These are phyloP conservation scores for Elaphomyces granulatus DNA, from an alignment of 495 filamentous ascomycete species.

Conservation along the genomic window DNA sequence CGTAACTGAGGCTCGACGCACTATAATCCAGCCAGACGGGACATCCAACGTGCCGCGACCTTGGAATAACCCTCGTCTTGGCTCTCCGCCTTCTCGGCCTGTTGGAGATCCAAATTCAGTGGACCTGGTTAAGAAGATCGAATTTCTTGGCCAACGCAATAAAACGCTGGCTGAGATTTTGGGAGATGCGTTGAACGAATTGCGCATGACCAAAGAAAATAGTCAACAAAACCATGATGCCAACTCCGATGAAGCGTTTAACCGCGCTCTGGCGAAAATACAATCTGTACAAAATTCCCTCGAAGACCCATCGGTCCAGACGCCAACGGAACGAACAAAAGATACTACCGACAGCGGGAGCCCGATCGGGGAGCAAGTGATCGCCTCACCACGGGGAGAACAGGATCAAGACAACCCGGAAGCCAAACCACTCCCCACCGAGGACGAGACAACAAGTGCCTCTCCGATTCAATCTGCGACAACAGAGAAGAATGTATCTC, in stretches of 20 bases:
- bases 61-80: constrained; percentile 8
- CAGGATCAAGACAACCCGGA: neutral
- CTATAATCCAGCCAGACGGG: constrained; percentile 25
- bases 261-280: constrained; percentile 53
- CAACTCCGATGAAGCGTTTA: constrained; percentile 32
- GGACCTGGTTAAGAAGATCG: constrained; percentile 22
- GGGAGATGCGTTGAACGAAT: constrained; percentile 50
- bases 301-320: constrained; percentile 44
- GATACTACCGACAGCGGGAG: constrained; percentile 5
- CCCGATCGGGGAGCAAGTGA: neutral
- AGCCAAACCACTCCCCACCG: constrained; percentile 11
- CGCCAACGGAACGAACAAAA: constrained; percentile 28
- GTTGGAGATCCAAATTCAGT: constrained; percentile 2
- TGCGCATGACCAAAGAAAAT: constrained; percentile 35
- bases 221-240: constrained; percentile 25
- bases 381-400: neutral
- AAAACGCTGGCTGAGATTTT: constrained; percentile 57
- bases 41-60: constrained; percentile 12
- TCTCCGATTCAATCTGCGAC: neutral
- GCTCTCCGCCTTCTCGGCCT: neutral
- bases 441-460: constrained; percentile 2
- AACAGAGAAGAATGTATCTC: neutral
- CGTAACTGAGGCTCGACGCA: constrained; percentile 64
- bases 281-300: constrained; percentile 69
- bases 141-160: constrained; percentile 52